phyloP scores from a whole-genome alignment of 2,329 filamentous ascomycete genomes.

The Talaromyces pinophilus region DNA sequence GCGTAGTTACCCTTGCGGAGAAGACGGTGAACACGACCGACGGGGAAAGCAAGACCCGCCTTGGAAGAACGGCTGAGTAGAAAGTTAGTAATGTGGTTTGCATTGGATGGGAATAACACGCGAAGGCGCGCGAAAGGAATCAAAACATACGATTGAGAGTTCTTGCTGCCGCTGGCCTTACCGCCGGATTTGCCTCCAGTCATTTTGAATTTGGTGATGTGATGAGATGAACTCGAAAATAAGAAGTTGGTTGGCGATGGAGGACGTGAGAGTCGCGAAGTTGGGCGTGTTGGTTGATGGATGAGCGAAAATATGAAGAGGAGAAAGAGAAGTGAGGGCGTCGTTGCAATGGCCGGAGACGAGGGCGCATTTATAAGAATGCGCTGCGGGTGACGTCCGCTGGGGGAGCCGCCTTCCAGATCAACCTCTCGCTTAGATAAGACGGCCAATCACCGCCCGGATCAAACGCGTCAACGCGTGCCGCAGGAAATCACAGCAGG shows the following conservation, averaged over 20 bases:
- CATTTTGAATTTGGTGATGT: slow-evolving; percentile 72
- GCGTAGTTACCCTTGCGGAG: slow-evolving; percentile 99
- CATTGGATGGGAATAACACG: neutral
- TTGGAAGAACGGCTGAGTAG: slow-evolving; percentile 86
- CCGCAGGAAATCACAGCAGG: slow-evolving; percentile 11
- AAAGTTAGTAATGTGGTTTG: slow-evolving; percentile 20
- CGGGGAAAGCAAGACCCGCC: slow-evolving; percentile 97
- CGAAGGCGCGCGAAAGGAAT: neutral
- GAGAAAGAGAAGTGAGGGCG: slow-evolving; percentile 35
- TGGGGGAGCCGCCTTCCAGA: slow-evolving; percentile 44
- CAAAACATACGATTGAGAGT: slow-evolving; percentile 83
- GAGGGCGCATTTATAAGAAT: slow-evolving; percentile 47
- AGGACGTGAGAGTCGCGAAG: slow-evolving; percentile 14
- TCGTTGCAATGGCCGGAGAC: slow-evolving; percentile 32
- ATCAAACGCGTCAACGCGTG: slow-evolving; percentile 32
- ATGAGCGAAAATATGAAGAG: slow-evolving; percentile 32
- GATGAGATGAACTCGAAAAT: slow-evolving; percentile 31
- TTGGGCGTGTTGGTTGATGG: slow-evolving; percentile 26
- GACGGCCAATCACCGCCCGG: slow-evolving; percentile 44
- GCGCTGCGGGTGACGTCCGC: slow-evolving; percentile 47
- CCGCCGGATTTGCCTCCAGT: slow-evolving; percentile 99
- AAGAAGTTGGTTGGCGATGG: slow-evolving; percentile 24
- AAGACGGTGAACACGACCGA: slow-evolving; percentile 98
- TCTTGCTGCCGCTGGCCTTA: slow-evolving; percentile 99
- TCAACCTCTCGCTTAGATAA: slow-evolving; percentile 49